A percentile compares a stretch with the other conserved stretches of the same genome.
phyloP scores from a whole-genome alignment of 345 rosid genomes.

The Gossypium ekmanianum region DNA sequence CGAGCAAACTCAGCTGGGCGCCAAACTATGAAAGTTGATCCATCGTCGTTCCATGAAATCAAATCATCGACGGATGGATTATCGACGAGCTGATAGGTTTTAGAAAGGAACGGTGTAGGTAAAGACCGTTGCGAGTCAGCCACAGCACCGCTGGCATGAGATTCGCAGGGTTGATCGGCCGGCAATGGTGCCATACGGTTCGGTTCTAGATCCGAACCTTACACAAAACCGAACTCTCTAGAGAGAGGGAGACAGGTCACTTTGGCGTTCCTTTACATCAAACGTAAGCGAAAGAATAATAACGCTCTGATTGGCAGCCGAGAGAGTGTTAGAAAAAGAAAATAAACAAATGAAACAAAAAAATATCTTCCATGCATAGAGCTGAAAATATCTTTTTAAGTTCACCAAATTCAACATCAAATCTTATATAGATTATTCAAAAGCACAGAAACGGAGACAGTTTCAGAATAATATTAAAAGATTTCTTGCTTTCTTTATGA shows the following conservation, averaged over 20 bases:
- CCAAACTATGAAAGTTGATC: slow-evolving; percentile 86
- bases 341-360: neutral
- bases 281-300: no score
- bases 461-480: neutral
- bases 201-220: slow-evolving; percentile 21
- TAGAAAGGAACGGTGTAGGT: slow-evolving; percentile 85
- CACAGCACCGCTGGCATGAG: slow-evolving; percentile 34
- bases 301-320: slow-evolving; percentile 3
- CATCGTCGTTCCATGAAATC: slow-evolving; percentile 91
- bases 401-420: neutral
- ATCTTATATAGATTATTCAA: neutral
- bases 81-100: slow-evolving; percentile 81
- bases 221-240: neutral
- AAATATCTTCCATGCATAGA: neutral
- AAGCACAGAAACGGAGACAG: neutral
- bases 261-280: neutral
- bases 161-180: slow-evolving; percentile 64
- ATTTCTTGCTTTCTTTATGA: neutral
- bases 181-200: slow-evolving; percentile 48
- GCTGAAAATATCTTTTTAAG: neutral
- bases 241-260: neutral
- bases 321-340: slow-evolving; percentile 7
- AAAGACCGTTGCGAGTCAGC: slow-evolving; percentile 73
- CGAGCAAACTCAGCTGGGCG: slow-evolving; percentile 90
- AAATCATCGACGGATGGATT: slow-evolving; percentile 68